Evolutionary conservation across 805 yeast species (phyloP), one percentile per base, ranked within the genome.

Genomic region (Yamadazyma sp.): DNA sequence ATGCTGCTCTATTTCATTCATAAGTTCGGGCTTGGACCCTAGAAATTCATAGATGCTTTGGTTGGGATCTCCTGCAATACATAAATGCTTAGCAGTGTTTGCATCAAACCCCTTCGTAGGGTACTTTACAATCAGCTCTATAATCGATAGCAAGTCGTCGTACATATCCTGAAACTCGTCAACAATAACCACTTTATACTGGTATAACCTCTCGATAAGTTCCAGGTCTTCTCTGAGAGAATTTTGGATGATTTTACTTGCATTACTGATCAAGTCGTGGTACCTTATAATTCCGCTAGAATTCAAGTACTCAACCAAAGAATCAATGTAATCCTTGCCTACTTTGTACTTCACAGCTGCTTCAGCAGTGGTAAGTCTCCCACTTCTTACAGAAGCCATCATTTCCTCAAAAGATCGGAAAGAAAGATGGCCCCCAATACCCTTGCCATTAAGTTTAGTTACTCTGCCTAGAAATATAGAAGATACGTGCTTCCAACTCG

Each of bases 141-240:
- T 58, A 2, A 83, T 53, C 13, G 67, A 65, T 17, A 75, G 49
- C 14, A 82, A 58, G 7, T 64, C 66, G 0, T 73, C 71, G 44
- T 79, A 75, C 53, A 83, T 67, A 55, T 84, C 91, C 53, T 84
- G 91, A 50, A 79, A 80, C 53, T 84, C 91, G 59, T 84, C 91
- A 9, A 84, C 78, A 1, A 84, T 55, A 0, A 81, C 66, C 2
- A 55, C 66, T 34, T 54, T 57, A 38, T 56, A 59, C 10, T 48
- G 44, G 5, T 47, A 44, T 27, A 67, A 32, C 22, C 53, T 39
- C 5, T 37, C 50, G 10, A 46, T 33, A 2, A 19, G 28, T 15
- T 34, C 17, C n/a, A n/a, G n/a, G 13, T 20, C 19, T 4, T 12
- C 9, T 6, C 6, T 13, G 5, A 32, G 12, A 2, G 68, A 49